Percentiles rank a stretch among this genome's conserved stretches.
Evolutionary conservation across 1,284 basidiomycete genomes (phyloP).

Genomic region (Heimioporus punctisporus): DNA sequence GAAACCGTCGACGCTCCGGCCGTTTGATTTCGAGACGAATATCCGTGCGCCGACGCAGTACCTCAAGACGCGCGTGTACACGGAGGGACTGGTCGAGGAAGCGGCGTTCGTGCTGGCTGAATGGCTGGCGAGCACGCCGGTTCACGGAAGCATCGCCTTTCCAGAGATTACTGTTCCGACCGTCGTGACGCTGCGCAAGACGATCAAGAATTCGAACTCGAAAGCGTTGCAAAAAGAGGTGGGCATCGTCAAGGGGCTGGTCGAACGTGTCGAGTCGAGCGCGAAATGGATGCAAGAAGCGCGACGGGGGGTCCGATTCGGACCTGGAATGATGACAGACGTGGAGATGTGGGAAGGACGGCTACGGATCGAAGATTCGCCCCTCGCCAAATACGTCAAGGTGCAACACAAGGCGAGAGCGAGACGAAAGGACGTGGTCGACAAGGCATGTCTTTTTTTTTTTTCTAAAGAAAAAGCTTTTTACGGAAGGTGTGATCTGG

Average conservation of each 20-base stretch:
- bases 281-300: conserved; percentile 75
- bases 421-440: conserved; percentile 71
- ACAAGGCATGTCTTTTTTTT: conserved; percentile 74
- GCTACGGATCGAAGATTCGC: conserved; percentile 68
- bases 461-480: no score
- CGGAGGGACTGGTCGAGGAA: conserved; percentile 87
- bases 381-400: conserved; percentile 80
- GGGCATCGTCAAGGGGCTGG: conserved; percentile 66
- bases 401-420: conserved; percentile 83
- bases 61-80: conserved; percentile 86
- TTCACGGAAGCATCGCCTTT: conserved; percentile 87
- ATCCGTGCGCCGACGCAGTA: conserved; percentile 93
- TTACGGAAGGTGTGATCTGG: conserved; percentile 2
- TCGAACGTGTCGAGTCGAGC: conserved; percentile 87
- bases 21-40: conserved; percentile 87
- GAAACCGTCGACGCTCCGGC: conserved; percentile 89
- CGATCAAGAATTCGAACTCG: conserved; percentile 59
- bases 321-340: conserved; percentile 68
- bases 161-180: conserved; percentile 94
- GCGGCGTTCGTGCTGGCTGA: conserved; percentile 79
- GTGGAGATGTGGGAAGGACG: conserved; percentile 76
- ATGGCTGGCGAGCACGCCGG: conserved; percentile 65
- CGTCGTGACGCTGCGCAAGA: conserved; percentile 68
- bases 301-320: conserved; percentile 72
- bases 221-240: conserved; percentile 58